Conservation (phyloP, 176 grass and related monocot genomes). For the Phoenix roebelenii region DNA sequence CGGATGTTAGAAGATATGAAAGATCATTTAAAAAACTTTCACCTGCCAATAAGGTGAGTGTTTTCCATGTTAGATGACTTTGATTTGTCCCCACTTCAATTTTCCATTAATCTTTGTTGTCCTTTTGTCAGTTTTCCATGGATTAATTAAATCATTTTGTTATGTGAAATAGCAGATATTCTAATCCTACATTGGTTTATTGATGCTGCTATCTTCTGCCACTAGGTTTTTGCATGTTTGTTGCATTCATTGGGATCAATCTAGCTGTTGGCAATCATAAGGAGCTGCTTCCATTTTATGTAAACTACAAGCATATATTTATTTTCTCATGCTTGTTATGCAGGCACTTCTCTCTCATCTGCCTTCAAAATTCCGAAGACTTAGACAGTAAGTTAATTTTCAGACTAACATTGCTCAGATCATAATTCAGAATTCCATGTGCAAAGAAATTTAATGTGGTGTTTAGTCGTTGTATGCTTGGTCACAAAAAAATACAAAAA, state of each 20-base stretch:
- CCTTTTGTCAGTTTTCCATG: neutral
- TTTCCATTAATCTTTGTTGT: constrained; percentile 4
- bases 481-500: neutral
- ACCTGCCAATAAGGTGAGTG: constrained; percentile 67
- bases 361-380: constrained; percentile 66
- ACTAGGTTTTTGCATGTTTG: no score
- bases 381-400: constrained; percentile 59
- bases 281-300: no score
- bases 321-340: constrained; percentile 8
- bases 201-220: no score
- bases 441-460: neutral
- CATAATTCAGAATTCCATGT: constrained; percentile 4
- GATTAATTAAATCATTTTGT: no score
- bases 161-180: no score
- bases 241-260: no score
- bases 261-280: no score
- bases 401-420: constrained; percentile 2
- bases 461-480: neutral
- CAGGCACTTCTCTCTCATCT: constrained; percentile 91
- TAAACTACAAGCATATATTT: no score
- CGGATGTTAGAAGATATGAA: constrained; percentile 69
- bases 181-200: no score
- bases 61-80: constrained; percentile 8
- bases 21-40: constrained; percentile 85
- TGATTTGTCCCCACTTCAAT: constrained; percentile 1